Conservation (phyloP, 2,329 filamentous ascomycete species). For the Lecanosticta acicola region DNA sequence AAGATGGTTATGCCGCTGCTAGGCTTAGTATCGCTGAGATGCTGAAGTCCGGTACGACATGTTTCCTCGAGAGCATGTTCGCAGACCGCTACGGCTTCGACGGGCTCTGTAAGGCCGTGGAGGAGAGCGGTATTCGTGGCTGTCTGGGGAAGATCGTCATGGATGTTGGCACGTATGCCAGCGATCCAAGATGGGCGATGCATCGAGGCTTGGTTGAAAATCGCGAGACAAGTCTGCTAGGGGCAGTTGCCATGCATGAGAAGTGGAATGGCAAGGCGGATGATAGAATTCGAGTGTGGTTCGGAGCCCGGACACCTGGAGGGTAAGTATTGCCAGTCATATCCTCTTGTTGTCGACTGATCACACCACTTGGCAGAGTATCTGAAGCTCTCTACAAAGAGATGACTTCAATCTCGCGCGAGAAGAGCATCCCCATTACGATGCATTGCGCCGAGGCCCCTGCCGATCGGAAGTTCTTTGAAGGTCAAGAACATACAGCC, state of each 20-base stretch:
- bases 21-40: conserved; percentile 48
- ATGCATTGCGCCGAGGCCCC: conserved; percentile 28
- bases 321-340: conserved; percentile 25
- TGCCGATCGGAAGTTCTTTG: conserved; percentile 33
- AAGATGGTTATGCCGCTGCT: conserved; percentile 47
- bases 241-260: conserved; percentile 33
- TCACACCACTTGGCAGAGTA: conserved; percentile 22
- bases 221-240: conserved; percentile 32
- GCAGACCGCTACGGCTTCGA: conserved; percentile 45
- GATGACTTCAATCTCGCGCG: conserved; percentile 30
- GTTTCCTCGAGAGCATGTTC: conserved; percentile 51
- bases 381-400: conserved; percentile 32
- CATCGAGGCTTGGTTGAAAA: conserved; percentile 40
- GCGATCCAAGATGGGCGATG: conserved; percentile 41
- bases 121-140: conserved; percentile 42
- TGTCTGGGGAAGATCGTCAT: conserved; percentile 44
- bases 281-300: conserved; percentile 36
- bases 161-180: conserved; percentile 40
- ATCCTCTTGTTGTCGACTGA: conserved; percentile 9
- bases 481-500: conserved; percentile 33
- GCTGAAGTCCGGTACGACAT: conserved; percentile 47
- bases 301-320: conserved; percentile 36
- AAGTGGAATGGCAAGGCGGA: conserved; percentile 34
- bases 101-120: conserved; percentile 40
- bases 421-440: conserved; percentile 31